A percentile compares a stretch with the other conserved stretches of the same genome.
phyloP scores from a whole-genome alignment of 1,139 yeast species.

The Diutina rugosa region DNA sequence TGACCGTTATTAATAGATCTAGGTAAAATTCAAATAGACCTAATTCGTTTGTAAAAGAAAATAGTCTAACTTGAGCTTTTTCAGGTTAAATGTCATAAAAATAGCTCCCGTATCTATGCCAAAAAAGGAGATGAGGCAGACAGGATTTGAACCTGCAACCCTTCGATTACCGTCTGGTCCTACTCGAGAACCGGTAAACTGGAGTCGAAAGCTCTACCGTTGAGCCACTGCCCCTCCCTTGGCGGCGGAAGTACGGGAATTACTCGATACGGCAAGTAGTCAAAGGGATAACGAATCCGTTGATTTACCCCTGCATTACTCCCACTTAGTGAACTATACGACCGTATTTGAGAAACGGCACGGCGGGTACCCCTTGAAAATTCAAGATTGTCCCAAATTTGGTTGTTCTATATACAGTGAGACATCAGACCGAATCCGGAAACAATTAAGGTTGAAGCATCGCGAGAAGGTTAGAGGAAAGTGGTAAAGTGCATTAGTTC shows the following conservation, averaged over 20 bases:
- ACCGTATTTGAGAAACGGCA: too few relatives aligned
- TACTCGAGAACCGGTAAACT: slow-evolving; percentile 12
- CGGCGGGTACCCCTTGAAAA: not conserved
- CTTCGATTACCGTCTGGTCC: slow-evolving; percentile 6
- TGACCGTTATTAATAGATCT: not conserved
- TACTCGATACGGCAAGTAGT: not conserved
- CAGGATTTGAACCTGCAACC: slow-evolving; percentile 12
- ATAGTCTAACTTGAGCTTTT: too few relatives aligned
- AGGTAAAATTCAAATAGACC: too few relatives aligned
- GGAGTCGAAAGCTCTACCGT: slow-evolving; percentile 91
- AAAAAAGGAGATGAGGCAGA: slow-evolving; percentile 7
- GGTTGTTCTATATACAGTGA: too few relatives aligned
- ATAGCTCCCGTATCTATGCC: not conserved
- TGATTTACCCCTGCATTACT: too few relatives aligned
- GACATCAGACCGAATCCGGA: too few relatives aligned
- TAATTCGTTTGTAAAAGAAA: too few relatives aligned
- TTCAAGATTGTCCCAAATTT: not conserved
- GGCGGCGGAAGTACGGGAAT: not conserved
- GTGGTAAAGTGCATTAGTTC: too few relatives aligned
- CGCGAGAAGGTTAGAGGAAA: too few relatives aligned
- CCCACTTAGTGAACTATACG: too few relatives aligned
- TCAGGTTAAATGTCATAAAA: not conserved
- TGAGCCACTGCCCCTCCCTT: slow-evolving; percentile 70
- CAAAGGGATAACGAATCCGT: not conserved
- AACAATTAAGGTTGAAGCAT: too few relatives aligned